Evolutionary conservation across 306 rosid genomes (phyloP).

Genomic region (Dalbergia cochinchinensis): DNA sequence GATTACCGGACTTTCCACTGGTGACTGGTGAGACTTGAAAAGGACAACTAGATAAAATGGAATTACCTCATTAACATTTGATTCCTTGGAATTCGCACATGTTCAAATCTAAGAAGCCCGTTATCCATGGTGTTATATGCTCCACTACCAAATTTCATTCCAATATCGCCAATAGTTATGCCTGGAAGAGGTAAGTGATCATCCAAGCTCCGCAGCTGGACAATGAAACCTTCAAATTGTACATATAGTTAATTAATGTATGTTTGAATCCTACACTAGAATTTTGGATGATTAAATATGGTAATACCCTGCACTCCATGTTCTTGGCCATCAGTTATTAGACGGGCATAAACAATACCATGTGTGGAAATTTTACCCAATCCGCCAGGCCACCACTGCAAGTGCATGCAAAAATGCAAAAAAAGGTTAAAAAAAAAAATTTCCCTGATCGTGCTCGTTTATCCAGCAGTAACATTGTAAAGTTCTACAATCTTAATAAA

Average conservation of each 20-base stretch:
- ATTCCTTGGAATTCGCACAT: constrained; percentile 88
- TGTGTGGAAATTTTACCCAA: constrained; percentile 93
- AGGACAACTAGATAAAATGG: constrained; percentile 14
- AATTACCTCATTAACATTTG: constrained; percentile 95
- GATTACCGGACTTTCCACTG: not conserved
- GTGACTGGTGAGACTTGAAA: constrained; percentile 14
- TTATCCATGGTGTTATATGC: constrained; percentile 97
- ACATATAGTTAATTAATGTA: constrained; percentile 26
- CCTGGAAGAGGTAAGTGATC: constrained; percentile 93
- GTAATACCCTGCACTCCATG: constrained; percentile 84
- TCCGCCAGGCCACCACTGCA: constrained; percentile 99
- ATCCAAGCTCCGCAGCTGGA: constrained; percentile 94
- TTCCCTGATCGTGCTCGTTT: constrained; percentile 17
- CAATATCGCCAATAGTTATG: constrained; percentile 91
- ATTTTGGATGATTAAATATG: constrained; percentile 24
- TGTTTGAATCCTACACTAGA: constrained; percentile 25
- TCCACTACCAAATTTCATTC: constrained; percentile 90
- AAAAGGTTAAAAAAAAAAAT: not conserved
- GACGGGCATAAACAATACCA: constrained; percentile 88
- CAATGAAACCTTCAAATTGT: constrained; percentile 79
- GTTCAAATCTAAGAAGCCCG: constrained; percentile 81
- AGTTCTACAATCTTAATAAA: constrained; percentile 22
- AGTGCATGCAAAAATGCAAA: constrained; percentile 12
- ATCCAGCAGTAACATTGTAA: constrained; percentile 8
- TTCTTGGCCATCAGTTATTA: constrained; percentile 75